Evolutionary conservation across 2,329 filamentous ascomycete species (phyloP).

Genomic region (Aspergillus bombycis): DNA sequence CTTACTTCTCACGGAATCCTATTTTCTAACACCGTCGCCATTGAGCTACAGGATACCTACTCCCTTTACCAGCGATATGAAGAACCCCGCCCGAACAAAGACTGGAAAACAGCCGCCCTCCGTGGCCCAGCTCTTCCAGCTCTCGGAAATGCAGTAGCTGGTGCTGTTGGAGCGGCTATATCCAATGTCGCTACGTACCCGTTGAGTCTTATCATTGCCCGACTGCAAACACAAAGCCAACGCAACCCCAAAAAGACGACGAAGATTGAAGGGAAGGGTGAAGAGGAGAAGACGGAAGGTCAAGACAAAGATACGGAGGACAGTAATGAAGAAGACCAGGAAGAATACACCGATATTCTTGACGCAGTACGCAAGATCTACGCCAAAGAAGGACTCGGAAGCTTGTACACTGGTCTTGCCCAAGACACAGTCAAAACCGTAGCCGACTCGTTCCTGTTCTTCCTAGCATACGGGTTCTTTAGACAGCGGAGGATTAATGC

Average conservation of each 20-base stretch:
- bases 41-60: slow-evolving; percentile 41
- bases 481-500: slow-evolving; percentile 49
- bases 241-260: slow-evolving; percentile 47
- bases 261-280: slow-evolving; percentile 52
- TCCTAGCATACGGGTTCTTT: slow-evolving; percentile 73
- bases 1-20: not conserved
- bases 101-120: slow-evolving; percentile 37
- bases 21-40: not conserved
- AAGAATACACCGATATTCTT: slow-evolving; percentile 65
- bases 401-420: slow-evolving; percentile 69
- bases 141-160: slow-evolving; percentile 79
- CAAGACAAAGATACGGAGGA: slow-evolving; percentile 58
- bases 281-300: slow-evolving; percentile 41
- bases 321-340: slow-evolving; percentile 29
- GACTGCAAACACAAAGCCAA: slow-evolving; percentile 72
- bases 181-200: slow-evolving; percentile 81
- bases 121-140: slow-evolving; percentile 63
- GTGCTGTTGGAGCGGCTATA: slow-evolving; percentile 75
- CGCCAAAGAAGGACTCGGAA: slow-evolving; percentile 69
- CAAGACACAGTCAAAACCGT: slow-evolving; percentile 69
- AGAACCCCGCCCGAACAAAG: slow-evolving; percentile 30
- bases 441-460: slow-evolving; percentile 82
- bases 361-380: slow-evolving; percentile 75
- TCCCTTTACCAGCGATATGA: slow-evolving; percentile 49
- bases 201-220: slow-evolving; percentile 77